Percentiles rank a stretch among this genome's conserved stretches.
Conservation (phyloP, 2,329 filamentous ascomycete genomes). For the Cladosporium sp. region DNA sequence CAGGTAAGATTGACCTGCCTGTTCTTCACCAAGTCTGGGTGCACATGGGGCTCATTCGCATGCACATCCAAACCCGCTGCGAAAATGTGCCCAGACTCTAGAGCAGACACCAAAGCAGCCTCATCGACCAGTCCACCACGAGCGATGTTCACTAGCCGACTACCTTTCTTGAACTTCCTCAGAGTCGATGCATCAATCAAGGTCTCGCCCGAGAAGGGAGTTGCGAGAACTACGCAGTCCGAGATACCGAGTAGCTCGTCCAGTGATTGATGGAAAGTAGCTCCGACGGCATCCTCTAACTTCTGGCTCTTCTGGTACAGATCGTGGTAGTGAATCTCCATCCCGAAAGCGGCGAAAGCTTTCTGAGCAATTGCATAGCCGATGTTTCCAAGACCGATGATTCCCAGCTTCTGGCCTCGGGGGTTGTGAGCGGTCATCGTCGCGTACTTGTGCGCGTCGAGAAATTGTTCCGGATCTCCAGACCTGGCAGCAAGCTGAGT, state of each 20-base stretch:
- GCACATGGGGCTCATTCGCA: slow-evolving; percentile 51
- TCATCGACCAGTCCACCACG: slow-evolving; percentile 55
- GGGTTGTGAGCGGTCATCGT: slow-evolving; percentile 44
- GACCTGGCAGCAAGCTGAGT: slow-evolving; percentile 62
- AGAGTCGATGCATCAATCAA: slow-evolving; percentile 9
- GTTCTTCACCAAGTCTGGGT: slow-evolving; percentile 42
- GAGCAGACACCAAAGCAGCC: slow-evolving; percentile 48
- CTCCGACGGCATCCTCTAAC: background rate
- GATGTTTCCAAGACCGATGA: slow-evolving; percentile 62
- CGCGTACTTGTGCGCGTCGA: no score
- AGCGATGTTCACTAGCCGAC: slow-evolving; percentile 55
- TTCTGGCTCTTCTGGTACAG: no score
- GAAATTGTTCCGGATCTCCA: slow-evolving; percentile 54
- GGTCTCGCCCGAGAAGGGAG: slow-evolving; percentile 42
- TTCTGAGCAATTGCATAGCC: slow-evolving; percentile 51
- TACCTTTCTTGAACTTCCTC: slow-evolving; percentile 48
- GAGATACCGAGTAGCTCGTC: slow-evolving; percentile 44
- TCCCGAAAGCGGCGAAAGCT: slow-evolving; percentile 55
- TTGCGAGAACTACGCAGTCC: slow-evolving; percentile 60
- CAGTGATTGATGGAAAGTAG: slow-evolving; percentile 37
- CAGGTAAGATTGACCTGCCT: slow-evolving; percentile 27
- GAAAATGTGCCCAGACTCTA: slow-evolving; percentile 51
- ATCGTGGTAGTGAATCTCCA: slow-evolving; percentile 55
- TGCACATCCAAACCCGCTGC: slow-evolving; percentile 55
- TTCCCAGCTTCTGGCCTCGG: slow-evolving; percentile 55